Percentiles rank a stretch among this genome's conserved stretches.
These are phyloP conservation scores for Sclerotinia trifoliorum DNA, from an alignment of 2,329 filamentous ascomycete genomes.

Conservation along the genomic window DNA sequence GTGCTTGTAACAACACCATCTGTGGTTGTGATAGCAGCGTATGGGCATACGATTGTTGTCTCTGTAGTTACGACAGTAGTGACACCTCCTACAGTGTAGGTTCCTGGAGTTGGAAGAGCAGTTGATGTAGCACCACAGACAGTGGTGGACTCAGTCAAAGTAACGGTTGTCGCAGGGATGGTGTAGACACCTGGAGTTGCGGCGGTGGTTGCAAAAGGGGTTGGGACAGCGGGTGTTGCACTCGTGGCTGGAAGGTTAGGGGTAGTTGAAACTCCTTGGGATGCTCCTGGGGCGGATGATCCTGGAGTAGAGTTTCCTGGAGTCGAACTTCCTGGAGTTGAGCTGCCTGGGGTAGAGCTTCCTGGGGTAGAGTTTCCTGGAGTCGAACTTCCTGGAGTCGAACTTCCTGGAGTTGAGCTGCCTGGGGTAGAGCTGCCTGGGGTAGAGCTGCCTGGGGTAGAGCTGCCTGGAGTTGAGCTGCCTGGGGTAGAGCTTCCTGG, in stretches of 20 bases:
- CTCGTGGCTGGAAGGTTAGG: slow-evolving; percentile 31
- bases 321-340: slow-evolving; percentile 3
- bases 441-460: neutral
- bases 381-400: neutral
- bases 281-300: slow-evolving; percentile 22
- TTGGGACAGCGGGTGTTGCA: slow-evolving; percentile 46
- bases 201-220: slow-evolving; percentile 51
- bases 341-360: too few relatives aligned
- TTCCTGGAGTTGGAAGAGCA: slow-evolving; percentile 59
- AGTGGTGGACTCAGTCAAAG: slow-evolving; percentile 64
- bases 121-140: slow-evolving; percentile 64
- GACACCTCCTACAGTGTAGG: slow-evolving; percentile 68
- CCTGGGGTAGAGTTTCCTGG: too few relatives aligned
- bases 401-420: neutral
- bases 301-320: neutral
- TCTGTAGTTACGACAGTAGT: slow-evolving; percentile 66
- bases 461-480: neutral
- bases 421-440: too few relatives aligned
- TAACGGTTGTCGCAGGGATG: slow-evolving; percentile 70
- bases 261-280: slow-evolving; percentile 14
- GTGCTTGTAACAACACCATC: slow-evolving; percentile 62
- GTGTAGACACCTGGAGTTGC: slow-evolving; percentile 71
- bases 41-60: slow-evolving; percentile 69
- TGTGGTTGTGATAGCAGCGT: slow-evolving; percentile 61
- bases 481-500: neutral